Evolutionary conservation across 306 rosid species (phyloP).

Genomic region (Vigna reflexopilosa): DNA sequence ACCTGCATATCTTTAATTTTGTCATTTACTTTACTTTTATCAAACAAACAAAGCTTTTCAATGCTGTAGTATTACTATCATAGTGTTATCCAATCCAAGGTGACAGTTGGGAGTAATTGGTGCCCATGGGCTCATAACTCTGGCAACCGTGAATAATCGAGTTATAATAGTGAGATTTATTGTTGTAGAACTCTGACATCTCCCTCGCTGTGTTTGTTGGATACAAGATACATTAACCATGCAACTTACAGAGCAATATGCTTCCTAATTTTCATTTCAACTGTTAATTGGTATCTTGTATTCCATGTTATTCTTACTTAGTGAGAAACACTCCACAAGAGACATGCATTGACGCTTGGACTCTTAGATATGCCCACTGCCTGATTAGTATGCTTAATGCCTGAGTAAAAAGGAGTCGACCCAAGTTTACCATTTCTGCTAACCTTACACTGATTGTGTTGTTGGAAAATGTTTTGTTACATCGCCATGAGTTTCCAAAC

Average conservation of each 20-base stretch:
- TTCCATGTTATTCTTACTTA: background rate
- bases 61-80: conserved; percentile 1
- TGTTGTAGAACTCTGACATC: background rate
- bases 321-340: background rate
- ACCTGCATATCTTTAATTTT: conserved; percentile 29
- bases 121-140: background rate
- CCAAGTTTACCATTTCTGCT: background rate
- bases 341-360: background rate
- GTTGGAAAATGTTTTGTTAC: background rate
- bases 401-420: background rate
- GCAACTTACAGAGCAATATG: background rate
- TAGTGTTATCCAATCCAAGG: conserved; percentile 6
- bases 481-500: background rate
- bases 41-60: background rate
- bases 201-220: background rate
- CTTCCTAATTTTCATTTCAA: background rate
- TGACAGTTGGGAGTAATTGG: background rate
- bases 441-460: background rate
- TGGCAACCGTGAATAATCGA: background rate
- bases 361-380: background rate
- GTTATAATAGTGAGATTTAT: background rate
- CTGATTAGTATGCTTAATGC: background rate
- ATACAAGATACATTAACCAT: background rate
- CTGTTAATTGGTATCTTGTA: background rate
- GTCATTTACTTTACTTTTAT: background rate